Percentiles rank a stretch among this genome's conserved stretches.
Conservation (phyloP, 495 filamentous ascomycete genomes). For the Lasiosphaeris hirsuta region DNA sequence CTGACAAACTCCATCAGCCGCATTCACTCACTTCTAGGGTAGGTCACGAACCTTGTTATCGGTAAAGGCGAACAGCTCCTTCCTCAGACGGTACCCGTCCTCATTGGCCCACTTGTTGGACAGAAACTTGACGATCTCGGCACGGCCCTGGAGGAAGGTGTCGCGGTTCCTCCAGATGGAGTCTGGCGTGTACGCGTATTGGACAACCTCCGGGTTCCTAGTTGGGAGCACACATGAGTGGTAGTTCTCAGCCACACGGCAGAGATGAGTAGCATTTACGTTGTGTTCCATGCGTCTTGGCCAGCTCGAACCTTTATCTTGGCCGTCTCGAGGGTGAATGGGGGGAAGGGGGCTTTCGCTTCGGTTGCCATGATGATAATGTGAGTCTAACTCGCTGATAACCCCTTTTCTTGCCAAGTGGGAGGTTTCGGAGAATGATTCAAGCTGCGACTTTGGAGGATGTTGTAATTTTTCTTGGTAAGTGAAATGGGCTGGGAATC, state of each 20-base stretch:
- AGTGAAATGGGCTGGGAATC: too few relatives aligned
- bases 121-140: constrained; percentile 68
- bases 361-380: constrained; percentile 21
- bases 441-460: too few relatives aligned
- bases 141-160: constrained; percentile 66
- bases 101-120: constrained; percentile 75
- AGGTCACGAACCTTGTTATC: constrained; percentile 50
- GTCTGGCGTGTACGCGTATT: constrained; percentile 69
- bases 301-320: constrained; percentile 78
- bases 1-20: constrained; percentile 20
- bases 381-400: background rate
- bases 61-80: constrained; percentile 79
- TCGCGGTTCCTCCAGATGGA: constrained; percentile 82
- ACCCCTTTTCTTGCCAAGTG: too few relatives aligned
- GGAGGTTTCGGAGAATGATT: too few relatives aligned
- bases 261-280: constrained; percentile 40
- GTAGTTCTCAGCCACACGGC: background rate
- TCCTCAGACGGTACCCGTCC: constrained; percentile 70
- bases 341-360: constrained; percentile 56
- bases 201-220: constrained; percentile 61
- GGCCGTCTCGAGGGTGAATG: constrained; percentile 74
- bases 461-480: too few relatives aligned
- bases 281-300: constrained; percentile 83
- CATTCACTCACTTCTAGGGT: background rate
- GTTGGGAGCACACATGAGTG: constrained; percentile 5